Evolutionary conservation across 306 rosid species (phyloP).

Genomic region (Medicago truncatula): DNA sequence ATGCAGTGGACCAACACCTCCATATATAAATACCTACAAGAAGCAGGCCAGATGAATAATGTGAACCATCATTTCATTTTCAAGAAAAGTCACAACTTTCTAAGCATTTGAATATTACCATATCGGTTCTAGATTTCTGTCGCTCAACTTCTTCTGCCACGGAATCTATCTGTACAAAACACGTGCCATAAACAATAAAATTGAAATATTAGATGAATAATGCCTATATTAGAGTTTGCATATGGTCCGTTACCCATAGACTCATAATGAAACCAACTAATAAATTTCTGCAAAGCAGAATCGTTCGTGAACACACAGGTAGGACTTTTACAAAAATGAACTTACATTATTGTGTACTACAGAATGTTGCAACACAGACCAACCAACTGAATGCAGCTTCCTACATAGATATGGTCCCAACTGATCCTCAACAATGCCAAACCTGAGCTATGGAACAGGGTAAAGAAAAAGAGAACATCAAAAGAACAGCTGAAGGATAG

Average conservation of each 20-base stretch:
- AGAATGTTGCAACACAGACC: conserved; percentile 73
- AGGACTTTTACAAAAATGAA: conserved; percentile 40
- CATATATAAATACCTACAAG: conserved; percentile 81
- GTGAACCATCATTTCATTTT: conserved; percentile 22
- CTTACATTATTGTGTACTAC: conserved; percentile 86
- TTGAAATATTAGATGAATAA: conserved; percentile 23
- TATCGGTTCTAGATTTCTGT: conserved; percentile 64
- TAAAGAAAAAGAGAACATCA: conserved; percentile 56
- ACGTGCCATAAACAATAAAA: conserved; percentile 39
- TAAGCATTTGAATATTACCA: conserved; percentile 58
- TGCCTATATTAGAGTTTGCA: conserved; percentile 18
- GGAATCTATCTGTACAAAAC: conserved; percentile 76
- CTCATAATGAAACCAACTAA: conserved; percentile 16
- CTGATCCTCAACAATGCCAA: conserved; percentile 90
- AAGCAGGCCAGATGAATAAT: conserved; percentile 39
- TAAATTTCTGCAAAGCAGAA: conserved; percentile 32
- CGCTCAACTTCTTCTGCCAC: conserved; percentile 92
- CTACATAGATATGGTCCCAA: conserved; percentile 74
- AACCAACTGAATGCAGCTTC: conserved; percentile 83
- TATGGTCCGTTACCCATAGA: not conserved
- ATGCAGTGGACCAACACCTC: conserved; percentile 95
- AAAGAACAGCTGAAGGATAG: conserved; percentile 47
- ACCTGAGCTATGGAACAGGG: conserved; percentile 96
- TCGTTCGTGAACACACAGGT: conserved; percentile 18
- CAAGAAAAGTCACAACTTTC: conserved; percentile 38